These are phyloP conservation scores for Entomortierella lignicola DNA, from an alignment of 192 early-diverging fungal genomes.

Conservation along the genomic window DNA sequence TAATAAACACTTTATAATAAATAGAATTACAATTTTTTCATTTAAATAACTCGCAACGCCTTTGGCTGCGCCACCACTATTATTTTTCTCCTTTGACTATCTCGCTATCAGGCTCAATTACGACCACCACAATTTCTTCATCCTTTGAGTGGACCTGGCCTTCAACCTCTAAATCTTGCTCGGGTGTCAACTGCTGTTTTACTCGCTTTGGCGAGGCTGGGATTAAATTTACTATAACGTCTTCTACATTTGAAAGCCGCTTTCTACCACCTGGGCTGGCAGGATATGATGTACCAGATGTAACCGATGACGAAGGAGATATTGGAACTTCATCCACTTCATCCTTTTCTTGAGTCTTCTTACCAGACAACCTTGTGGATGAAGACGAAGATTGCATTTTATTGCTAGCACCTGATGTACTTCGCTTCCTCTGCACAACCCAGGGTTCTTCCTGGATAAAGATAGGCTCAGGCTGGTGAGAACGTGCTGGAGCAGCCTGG, in stretches of 20 bases:
- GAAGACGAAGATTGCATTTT: slow-evolving; percentile 5
- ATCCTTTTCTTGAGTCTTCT: slow-evolving; percentile 18
- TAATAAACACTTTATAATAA: slow-evolving; percentile 5
- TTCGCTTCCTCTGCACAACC: slow-evolving; percentile 43
- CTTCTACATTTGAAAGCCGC: slow-evolving; percentile 13
- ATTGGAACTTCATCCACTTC: slow-evolving; percentile 12
- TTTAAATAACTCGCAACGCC: no score
- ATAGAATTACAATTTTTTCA: no score
- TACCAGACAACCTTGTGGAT: neutral
- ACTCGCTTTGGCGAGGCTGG: slow-evolving; percentile 8
- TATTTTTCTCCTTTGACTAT: neutral
- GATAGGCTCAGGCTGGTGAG: slow-evolving; percentile 40
- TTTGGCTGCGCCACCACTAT: no score
- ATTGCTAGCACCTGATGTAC: slow-evolving; percentile 4
- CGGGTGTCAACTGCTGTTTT: slow-evolving; percentile 2
- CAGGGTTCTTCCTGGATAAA: slow-evolving; percentile 54
- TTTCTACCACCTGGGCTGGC: slow-evolving; percentile 15
- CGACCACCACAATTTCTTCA: slow-evolving; percentile 15
- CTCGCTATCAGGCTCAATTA: neutral
- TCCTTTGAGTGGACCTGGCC: neutral
- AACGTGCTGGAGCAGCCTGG: neutral
- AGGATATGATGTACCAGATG: slow-evolving; percentile 15
- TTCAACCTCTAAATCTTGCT: neutral
- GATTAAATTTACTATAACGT: neutral
- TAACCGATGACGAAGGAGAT: slow-evolving; percentile 29